Evolutionary conservation across 2,329 filamentous ascomycete species (phyloP), one percentile per base, ranked within the genome.

Genomic region (Cladosporium sphaerospermum): DNA sequence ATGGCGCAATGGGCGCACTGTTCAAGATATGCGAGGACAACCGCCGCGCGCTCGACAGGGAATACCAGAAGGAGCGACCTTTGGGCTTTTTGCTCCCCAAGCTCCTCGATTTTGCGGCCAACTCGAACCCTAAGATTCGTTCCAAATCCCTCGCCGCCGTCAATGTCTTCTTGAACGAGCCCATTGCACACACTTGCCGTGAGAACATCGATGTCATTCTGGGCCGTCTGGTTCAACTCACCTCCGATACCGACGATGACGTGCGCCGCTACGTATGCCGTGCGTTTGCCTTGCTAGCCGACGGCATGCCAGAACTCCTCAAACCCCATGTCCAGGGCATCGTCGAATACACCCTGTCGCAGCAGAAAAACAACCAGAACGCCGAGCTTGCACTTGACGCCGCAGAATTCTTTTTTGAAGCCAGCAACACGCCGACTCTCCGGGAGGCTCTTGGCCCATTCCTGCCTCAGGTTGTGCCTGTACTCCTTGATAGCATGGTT

Each of bases 21-120:
- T 77, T 86, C 68, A 97, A 97, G 76, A 91, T 99, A 57, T 99
- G 93, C 72, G 93, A 99, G 72, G 93, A 99, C 73, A 96, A 95
- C 73, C 85, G 83, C 65, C 89, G 87, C 67, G 78, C 89, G 55
- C 76, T 99, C 51, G 89, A 95, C 71, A 84, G 85, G 62, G 89
- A 96, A 59, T 89, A 95, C 68, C 84, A 90, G 65, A 89, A 90
- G 56, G 86, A 96, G 70, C 81, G 90, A 53, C 93, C 93, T 1
- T 81, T 97, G 56, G 86, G 87, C 67, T 86, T 90, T 63, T 83
- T 99, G 43, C 85, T 97, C 46, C 93, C 93, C 9, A 92, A 95
- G 71, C 79, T 99, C 56, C 83, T 99, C 61, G 81, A 91, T 53
- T 93, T 95, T 57, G 93, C 89, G 48, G 82, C 84, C 62, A 91